Evolutionary conservation across 768 basidiomycete genomes (phyloP), one percentile per base, ranked within the genome.

Genomic region (Lactarius indigo): DNA sequence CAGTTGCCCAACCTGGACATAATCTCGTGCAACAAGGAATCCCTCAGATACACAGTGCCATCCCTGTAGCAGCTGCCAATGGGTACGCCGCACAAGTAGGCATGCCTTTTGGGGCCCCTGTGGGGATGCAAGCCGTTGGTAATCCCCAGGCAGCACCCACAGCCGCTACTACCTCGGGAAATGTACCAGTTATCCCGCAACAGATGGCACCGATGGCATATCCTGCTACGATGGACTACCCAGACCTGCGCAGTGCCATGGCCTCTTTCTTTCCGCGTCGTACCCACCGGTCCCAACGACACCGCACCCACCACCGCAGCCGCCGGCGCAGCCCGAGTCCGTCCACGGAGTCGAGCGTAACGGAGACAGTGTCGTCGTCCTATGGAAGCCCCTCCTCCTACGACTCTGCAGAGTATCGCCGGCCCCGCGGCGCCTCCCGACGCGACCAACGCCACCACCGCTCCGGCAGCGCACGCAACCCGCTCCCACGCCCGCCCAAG

Each of bases 401-500:
- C 23, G 68, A 67, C 17, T 58, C 61, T 5, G 10, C 26, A 2
- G 62, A 44, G 1, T 66, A 69, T 35, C 56, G 37, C 35, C 68
- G 35, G 44, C 68, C 23, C 63, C 66, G 30, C 62, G 62, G 64
- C 9, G 30, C 26, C 54, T 13, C 31, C 26, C 42, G 39, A 35
- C 26, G 28, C 54, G 88, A 92, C 72, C 88, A 88, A 7, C 83
- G 15, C 26, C 68, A 41, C 61, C 66, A 28, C 64, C 66, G 30
- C 62, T 64, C 68, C 26, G 50, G 28, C 35, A 42, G 42, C 50
- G 42, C 31, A 37, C 26, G 20, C 54, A 89, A 92, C 72, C 89
- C 88, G 6, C 83, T 91, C 10, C 90, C 90, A 0, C 65, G 73
- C 3, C 88, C 85, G 0, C 90, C 90, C 0, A 76, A 76, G 35